phyloP scores from a whole-genome alignment of 305 asterid genomes.

The Fraxinus velutina region DNA sequence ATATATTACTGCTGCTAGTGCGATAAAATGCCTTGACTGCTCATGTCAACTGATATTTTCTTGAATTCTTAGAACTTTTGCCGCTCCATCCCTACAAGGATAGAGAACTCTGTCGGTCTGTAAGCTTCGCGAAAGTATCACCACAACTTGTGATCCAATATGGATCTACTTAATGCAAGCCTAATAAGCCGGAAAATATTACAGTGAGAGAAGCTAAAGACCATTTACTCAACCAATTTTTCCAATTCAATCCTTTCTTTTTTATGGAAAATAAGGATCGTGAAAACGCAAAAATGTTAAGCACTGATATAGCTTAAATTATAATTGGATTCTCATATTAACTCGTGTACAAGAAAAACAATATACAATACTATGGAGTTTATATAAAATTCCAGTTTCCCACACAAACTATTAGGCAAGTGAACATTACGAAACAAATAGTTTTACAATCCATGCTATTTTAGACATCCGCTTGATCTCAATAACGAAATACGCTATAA shows the following conservation, averaged over 20 bases:
- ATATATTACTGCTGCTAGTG: background rate
- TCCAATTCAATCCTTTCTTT: background rate
- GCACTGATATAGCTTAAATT: background rate
- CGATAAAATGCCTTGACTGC: background rate
- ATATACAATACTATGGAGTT: background rate
- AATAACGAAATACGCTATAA: slow-evolving; percentile 10
- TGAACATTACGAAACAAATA: slow-evolving; percentile 7
- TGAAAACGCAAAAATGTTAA: background rate
- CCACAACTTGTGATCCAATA: background rate
- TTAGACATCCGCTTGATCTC: slow-evolving; percentile 9
- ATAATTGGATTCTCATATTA: background rate
- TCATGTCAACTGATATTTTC: background rate
- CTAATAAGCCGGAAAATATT: background rate
- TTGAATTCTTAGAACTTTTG: background rate
- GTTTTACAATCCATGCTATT: slow-evolving; percentile 11
- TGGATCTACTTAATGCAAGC: background rate
- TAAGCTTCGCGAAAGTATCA: background rate
- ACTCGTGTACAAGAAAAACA: background rate
- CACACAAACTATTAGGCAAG: background rate
- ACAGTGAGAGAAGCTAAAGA: background rate
- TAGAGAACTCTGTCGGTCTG: background rate
- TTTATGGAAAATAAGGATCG: background rate
- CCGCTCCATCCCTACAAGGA: background rate
- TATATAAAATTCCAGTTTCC: background rate
- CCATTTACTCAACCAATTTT: background rate